Evolutionary conservation across 1,284 basidiomycete species (phyloP).

Genomic region (Athelia psychrophila): DNA sequence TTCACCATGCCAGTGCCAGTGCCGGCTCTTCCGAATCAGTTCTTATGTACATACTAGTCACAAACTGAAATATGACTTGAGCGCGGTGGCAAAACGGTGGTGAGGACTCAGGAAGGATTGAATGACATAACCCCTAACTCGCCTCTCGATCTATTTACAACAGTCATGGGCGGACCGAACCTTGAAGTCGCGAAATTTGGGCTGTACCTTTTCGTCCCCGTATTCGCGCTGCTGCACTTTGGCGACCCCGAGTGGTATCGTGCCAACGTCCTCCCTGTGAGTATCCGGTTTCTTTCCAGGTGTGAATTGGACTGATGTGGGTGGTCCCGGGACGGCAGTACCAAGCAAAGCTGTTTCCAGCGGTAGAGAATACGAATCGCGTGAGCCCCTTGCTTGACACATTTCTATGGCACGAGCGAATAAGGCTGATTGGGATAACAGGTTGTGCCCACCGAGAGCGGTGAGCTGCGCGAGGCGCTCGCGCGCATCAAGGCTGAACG

Average conservation of each 20-base stretch:
- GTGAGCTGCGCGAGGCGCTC: slow-evolving; percentile 61
- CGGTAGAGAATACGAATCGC: slow-evolving; percentile 51
- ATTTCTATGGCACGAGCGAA: too few species aligned
- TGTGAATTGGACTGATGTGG: background rate
- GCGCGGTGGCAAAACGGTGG: too few species aligned
- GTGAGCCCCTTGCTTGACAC: slow-evolving; percentile 27
- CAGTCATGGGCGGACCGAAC: slow-evolving; percentile 71
- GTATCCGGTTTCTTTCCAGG: slow-evolving; percentile 23
- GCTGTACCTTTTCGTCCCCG: slow-evolving; percentile 86
- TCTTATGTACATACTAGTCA: too few species aligned
- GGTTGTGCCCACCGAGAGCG: slow-evolving; percentile 64
- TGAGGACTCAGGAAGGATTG: too few species aligned
- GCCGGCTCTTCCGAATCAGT: too few species aligned
- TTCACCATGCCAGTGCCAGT: too few species aligned
- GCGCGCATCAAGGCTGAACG: slow-evolving; percentile 67
- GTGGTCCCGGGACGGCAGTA: slow-evolving; percentile 45
- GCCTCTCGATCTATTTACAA: background rate
- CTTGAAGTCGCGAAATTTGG: slow-evolving; percentile 89
- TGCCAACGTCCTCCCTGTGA: slow-evolving; percentile 75
- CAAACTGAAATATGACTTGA: too few species aligned
- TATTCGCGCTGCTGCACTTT: slow-evolving; percentile 82
- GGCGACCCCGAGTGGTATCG: slow-evolving; percentile 90
- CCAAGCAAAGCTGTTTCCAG: slow-evolving; percentile 67
- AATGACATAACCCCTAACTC: too few species aligned
- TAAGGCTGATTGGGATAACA: slow-evolving; percentile 20